Conservation (phyloP, 2,329 filamentous ascomycete species). For the Ascochyta fabae region DNA sequence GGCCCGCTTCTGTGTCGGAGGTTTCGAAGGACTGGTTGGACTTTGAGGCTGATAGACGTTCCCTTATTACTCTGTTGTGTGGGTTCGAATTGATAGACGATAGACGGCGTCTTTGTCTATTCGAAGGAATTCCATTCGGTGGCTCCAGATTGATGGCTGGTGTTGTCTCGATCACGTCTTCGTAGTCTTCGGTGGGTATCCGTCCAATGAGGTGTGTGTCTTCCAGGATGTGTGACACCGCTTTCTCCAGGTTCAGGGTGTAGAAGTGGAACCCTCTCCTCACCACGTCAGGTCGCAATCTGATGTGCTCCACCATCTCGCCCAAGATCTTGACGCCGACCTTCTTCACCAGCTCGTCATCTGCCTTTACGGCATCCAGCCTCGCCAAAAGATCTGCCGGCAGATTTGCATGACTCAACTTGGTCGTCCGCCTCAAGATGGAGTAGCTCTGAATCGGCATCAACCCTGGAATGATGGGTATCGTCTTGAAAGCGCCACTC, state of each 20-base stretch:
- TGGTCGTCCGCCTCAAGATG: slow-evolving; percentile 91
- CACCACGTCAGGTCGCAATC: slow-evolving; percentile 59
- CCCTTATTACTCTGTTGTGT: slow-evolving; percentile 85
- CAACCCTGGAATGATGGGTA: slow-evolving; percentile 90
- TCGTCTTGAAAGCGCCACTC: slow-evolving; percentile 82
- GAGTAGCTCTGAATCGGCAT: slow-evolving; percentile 99
- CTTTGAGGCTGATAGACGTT: slow-evolving; percentile 63
- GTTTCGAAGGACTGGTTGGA: slow-evolving; percentile 65
- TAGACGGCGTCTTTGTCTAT: slow-evolving; percentile 62
- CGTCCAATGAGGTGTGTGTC: slow-evolving; percentile 80
- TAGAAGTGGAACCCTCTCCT: slow-evolving; percentile 90
- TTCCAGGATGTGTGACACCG: slow-evolving; percentile 91
- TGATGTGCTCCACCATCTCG: slow-evolving; percentile 82
- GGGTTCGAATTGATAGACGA: slow-evolving; percentile 85
- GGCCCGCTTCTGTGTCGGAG: slow-evolving; percentile 75
- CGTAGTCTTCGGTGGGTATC: slow-evolving; percentile 51
- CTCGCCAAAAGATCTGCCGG: slow-evolving; percentile 73
- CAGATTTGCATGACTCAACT: slow-evolving; percentile 87
- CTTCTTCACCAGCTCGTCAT: slow-evolving; percentile 81
- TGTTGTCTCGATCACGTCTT: slow-evolving; percentile 56
- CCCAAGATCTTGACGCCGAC: slow-evolving; percentile 82
- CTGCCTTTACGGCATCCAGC: slow-evolving; percentile 74
- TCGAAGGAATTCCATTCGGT: slow-evolving; percentile 32
- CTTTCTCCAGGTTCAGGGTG: slow-evolving; percentile 94
- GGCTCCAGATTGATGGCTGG: slow-evolving; percentile 43